These are phyloP conservation scores for Diplotaxis tenuifolia DNA, from an alignment of 345 rosid species.

Conservation along the genomic window DNA sequence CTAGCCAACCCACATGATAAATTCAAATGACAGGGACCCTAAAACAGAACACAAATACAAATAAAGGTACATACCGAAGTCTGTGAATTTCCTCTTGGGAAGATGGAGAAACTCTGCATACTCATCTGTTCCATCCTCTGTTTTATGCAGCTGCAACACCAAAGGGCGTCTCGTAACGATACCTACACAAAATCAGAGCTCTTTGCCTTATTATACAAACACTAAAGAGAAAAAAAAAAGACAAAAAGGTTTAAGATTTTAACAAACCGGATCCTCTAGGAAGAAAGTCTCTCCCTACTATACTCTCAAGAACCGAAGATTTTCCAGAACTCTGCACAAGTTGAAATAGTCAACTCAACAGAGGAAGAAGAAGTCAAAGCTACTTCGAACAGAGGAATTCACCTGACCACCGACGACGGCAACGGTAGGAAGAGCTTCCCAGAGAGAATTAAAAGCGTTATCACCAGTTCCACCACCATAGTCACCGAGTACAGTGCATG, in stretches of 20 bases:
- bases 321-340: slow-evolving; percentile 84
- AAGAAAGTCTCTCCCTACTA: slow-evolving; percentile 93
- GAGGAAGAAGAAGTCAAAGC: slow-evolving; percentile 9
- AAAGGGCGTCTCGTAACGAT: slow-evolving; percentile 90
- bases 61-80: slow-evolving; percentile 50
- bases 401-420: slow-evolving; percentile 95
- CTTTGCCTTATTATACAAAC: not conserved
- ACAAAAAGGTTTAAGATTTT: not conserved
- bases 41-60: not conserved
- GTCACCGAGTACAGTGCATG: slow-evolving; percentile 91
- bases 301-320: slow-evolving; percentile 96
- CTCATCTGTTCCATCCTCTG: slow-evolving; percentile 66
- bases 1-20: not conserved
- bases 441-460: slow-evolving; percentile 67
- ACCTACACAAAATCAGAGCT: slow-evolving; percentile 44
- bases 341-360: not conserved
- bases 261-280: slow-evolving; percentile 93
- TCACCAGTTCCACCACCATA: slow-evolving; percentile 74
- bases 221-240: no score
- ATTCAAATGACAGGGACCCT: not conserved
- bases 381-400: not conserved
- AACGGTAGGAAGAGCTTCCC: slow-evolving; percentile 96
- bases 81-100: slow-evolving; percentile 63
- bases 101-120: slow-evolving; percentile 90
- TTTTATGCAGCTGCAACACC: slow-evolving; percentile 85